These are phyloP conservation scores for Glarea lozoyensis DNA, from an alignment of 495 filamentous ascomycete genomes.

Conservation along the genomic window DNA sequence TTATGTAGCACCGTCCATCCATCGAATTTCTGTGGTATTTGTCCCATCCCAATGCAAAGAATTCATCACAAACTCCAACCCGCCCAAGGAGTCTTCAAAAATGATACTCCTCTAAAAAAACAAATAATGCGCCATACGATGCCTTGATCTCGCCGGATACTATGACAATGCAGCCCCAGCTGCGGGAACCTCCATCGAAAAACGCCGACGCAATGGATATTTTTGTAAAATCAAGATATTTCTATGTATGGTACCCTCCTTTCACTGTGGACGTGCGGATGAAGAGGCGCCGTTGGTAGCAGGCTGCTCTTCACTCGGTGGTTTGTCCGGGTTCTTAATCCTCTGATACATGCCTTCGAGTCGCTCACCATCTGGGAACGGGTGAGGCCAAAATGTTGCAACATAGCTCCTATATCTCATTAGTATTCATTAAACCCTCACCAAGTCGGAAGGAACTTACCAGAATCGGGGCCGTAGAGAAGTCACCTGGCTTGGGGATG, in stretches of 20 bases:
- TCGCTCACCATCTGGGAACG: slow-evolving; percentile 24
- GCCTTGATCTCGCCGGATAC: too few relatives aligned
- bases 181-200: neutral
- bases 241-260: neutral
- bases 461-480: slow-evolving; percentile 22
- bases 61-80: too few relatives aligned
- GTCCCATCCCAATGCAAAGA: too few relatives aligned
- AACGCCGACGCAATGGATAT: slow-evolving; percentile 14
- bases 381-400: slow-evolving; percentile 29
- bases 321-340: slow-evolving; percentile 19
- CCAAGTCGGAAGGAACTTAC: slow-evolving; percentile 21
- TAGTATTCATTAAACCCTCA: neutral
- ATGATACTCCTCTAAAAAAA: too few relatives aligned
- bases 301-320: neutral
- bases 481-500: slow-evolving; percentile 22
- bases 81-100: too few relatives aligned
- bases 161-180: too few relatives aligned
- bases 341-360: slow-evolving; percentile 39
- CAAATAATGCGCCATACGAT: too few relatives aligned
- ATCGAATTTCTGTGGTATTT: too few relatives aligned
- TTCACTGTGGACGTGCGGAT: neutral
- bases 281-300: slow-evolving; percentile 4
- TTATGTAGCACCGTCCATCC: too few relatives aligned
- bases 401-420: slow-evolving; percentile 26
- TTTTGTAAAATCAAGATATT: neutral